Base-by-base conservation (phyloP, 768 basidiomycete species). In the Leccinum subtestaceum region DNA sequence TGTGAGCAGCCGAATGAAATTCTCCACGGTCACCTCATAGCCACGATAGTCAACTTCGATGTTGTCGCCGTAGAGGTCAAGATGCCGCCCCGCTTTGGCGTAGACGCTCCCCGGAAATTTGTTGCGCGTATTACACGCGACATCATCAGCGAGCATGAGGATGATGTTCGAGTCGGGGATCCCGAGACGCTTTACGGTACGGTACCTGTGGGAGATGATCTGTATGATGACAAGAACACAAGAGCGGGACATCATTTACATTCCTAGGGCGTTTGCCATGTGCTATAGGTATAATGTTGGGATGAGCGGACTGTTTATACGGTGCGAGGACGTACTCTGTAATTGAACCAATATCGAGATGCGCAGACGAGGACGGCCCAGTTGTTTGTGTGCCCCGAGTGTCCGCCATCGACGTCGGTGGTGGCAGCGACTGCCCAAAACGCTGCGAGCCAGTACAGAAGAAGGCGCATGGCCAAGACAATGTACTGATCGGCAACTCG, bases 141-240 rank as follows among this genome's bases (percentile, higher is more conserved):
- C 91, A 70, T 98, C 97, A 72, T 99, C 97, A 6, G 96, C 93
- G 53, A 99, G 83, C 97, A 98, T 98, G 55, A 99, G 87, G 73
- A 99, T 96, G 72, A 99, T 98, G 66, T 98, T 95, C 11, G 93
- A 95, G 77, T 99, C 97, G 19, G 97, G 96, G 59, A 99, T 97
- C 13, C 97, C 97, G 10, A 99, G 84, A 7, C 95, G 88, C 71
- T 99, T 98, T 56, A 99, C 94, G 1, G 96, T 98, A 58, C 97
- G 92, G 70, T 98, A 98, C 93, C 93, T 95, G 62, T 11, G 23
- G 23, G 51, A 17, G 19, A 40, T 43, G 17, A 54, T 56, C 27
- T 61, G n/a, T 55, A 57, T 50, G 52, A 55, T 48, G 52, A 40
- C 23, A 43, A 9, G 11, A 43, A 43, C 8, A 7, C 12, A 25